Percentiles rank a stretch among this genome's conserved stretches.
Evolutionary conservation across 1,284 basidiomycete species (phyloP).

Genomic region (Acaromyces ingoldii): DNA sequence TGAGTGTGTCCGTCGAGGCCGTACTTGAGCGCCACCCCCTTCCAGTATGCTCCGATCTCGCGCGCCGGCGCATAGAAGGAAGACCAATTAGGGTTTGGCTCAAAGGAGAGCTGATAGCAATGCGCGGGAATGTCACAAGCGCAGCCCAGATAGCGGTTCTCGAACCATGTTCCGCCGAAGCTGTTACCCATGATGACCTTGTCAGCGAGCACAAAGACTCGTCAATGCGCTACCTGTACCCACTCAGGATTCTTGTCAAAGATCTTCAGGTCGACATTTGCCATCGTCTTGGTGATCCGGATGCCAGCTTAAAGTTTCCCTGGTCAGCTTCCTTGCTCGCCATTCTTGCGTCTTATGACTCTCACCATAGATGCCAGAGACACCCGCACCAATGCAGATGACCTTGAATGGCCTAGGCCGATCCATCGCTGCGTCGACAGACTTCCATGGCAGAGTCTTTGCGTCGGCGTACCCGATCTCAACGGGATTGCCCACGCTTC

Average conservation of each 20-base stretch:
- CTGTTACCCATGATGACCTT: background rate
- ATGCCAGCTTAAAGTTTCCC: background rate
- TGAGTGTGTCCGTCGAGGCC: background rate
- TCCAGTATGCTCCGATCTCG: constrained; percentile 1
- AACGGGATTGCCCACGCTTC: no score
- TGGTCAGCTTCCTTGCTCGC: no score
- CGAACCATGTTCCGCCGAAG: constrained; percentile 1
- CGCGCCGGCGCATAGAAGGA: background rate
- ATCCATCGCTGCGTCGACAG: background rate
- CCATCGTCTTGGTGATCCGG: background rate
- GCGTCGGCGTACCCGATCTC: no score
- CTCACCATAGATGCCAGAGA: background rate
- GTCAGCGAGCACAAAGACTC: background rate
- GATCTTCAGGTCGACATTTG: background rate
- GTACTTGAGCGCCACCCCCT: background rate
- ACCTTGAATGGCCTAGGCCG: background rate
- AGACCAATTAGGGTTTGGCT: background rate
- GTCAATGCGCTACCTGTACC: background rate
- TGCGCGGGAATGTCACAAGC: background rate
- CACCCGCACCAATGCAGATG: background rate
- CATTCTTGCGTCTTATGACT: background rate
- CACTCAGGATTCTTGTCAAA: background rate
- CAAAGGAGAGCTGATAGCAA: background rate
- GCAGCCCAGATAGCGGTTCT: background rate
- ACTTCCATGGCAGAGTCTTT: constrained; percentile 1